phyloP scores from a whole-genome alignment of 371 early-diverging fungal genomes.

The Neoconidiobolus thromboides region DNA sequence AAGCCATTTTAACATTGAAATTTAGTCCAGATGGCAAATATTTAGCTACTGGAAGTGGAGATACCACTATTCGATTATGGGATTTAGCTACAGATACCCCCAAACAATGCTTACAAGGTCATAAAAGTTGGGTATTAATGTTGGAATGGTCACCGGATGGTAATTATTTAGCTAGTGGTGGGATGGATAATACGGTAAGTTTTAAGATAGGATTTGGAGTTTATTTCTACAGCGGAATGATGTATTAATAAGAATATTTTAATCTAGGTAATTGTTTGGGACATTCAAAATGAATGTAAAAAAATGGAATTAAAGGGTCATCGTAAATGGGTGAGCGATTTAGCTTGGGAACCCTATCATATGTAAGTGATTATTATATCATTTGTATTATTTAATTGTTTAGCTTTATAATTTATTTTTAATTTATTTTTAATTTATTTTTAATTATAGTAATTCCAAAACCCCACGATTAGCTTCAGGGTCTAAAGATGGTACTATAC shows the following conservation, averaged over 20 bases:
- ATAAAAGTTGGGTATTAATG: constrained; percentile 84
- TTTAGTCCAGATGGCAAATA: constrained; percentile 86
- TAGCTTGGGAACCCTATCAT: constrained; percentile 89
- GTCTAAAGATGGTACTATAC: constrained; percentile 88
- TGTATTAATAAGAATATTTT: constrained; percentile 69
- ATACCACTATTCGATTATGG: constrained; percentile 92
- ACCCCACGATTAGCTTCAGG: constrained; percentile 73
- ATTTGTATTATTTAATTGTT: not conserved
- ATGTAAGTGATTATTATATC: constrained; percentile 20
- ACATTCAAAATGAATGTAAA: constrained; percentile 16
- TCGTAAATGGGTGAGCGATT: constrained; percentile 65
- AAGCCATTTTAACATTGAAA: constrained; percentile 69
- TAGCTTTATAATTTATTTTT: not conserved
- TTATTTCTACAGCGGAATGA: constrained; percentile 2
- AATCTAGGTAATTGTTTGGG: constrained; percentile 60
- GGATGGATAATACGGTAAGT: constrained; percentile 81
- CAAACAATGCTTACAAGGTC: constrained; percentile 25
- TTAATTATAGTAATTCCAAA: constrained; percentile 27
- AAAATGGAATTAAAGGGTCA: constrained; percentile 44
- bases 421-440: not conserved
- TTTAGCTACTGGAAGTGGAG: constrained; percentile 89
- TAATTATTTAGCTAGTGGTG: constrained; percentile 64
- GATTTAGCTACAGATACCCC: constrained; percentile 91
- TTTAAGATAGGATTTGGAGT: not conserved
- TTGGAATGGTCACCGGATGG: constrained; percentile 90